Evolutionary conservation across 2,329 filamentous ascomycete genomes (phyloP), one percentile per base, ranked within the genome.

Genomic region (Domatiomyces globalis): DNA sequence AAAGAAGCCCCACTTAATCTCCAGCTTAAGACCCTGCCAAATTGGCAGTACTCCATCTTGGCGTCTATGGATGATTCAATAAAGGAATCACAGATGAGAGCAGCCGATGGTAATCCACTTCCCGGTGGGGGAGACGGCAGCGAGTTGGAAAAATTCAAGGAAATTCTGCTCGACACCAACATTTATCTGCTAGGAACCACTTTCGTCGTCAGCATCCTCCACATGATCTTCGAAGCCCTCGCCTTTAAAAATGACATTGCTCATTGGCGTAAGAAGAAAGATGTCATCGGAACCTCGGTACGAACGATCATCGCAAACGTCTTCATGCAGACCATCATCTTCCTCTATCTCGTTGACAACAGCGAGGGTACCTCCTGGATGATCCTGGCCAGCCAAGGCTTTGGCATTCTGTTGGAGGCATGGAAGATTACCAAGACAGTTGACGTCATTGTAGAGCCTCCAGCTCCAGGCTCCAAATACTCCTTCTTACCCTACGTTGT

Each of bases 261-360:
- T 47, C 92, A 98, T 70, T 98, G 92, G 80, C 87, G 89, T 65
- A 95, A 96, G 75, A 98, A 98, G 83, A 98, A 98, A 76, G 94
- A 96, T 72, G 92, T 95, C 53, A 85, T 98, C 25, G 92, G 92
- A 57, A 94, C 95, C 45, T 95, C 89, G 1, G 85, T 98, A 54
- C 87, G 92, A 52, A 94, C 90, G 29, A 98, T 98, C 63, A 74
- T 98, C 52, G 88, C 87, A 66, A 98, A 96, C 63, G 89, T 96
- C 56, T 89, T 96, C 68, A 98, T 98, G 92, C 92, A 98, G 69
- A 69, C 77, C 5, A 77, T 96, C 63, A 95, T 98, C 68, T 94
- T 98, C 77, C 76, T 98, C 45, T 98, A 98, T 69, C 78, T 98
- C 27, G 73, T 98, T 62, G 92, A 98, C 72, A 96, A 98, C 73